Percentiles rank a stretch among this genome's conserved stretches.
phyloP scores from a whole-genome alignment of 1,139 yeast genomes.

The Nakaseomyces bracarensis region DNA sequence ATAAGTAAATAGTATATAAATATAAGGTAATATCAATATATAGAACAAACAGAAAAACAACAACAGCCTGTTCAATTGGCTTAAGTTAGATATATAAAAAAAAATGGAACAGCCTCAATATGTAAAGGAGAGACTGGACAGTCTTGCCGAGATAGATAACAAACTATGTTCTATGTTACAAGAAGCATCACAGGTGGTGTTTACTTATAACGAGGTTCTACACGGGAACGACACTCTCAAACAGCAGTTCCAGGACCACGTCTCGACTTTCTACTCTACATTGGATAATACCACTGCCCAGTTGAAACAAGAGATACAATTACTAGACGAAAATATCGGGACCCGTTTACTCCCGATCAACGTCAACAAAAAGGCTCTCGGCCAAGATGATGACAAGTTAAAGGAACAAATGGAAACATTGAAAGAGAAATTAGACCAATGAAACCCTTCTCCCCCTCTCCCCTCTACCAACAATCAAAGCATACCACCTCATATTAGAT shows the following conservation, averaged over 20 bases:
- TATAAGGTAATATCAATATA: neutral
- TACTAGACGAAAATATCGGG: constrained; percentile 29
- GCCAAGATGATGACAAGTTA: constrained; percentile 30
- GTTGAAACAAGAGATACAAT: constrained; percentile 24
- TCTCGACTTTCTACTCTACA: constrained; percentile 21
- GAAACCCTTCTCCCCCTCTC: neutral
- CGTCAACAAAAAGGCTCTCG: constrained; percentile 28
- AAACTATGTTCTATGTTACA: constrained; percentile 35
- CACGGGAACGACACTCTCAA: constrained; percentile 24
- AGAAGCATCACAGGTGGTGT: constrained; percentile 36
- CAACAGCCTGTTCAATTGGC: neutral
- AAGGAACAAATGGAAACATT: constrained; percentile 20
- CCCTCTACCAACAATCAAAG: too few species aligned
- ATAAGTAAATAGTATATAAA: too few species aligned
- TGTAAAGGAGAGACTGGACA: constrained; percentile 33
- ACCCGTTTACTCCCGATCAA: constrained; percentile 27
- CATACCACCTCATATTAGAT: too few species aligned
- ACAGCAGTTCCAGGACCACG: constrained; percentile 28
- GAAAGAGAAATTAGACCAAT: neutral
- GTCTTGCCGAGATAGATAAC: constrained; percentile 35
- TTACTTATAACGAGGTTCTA: constrained; percentile 29
- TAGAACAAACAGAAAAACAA: too few species aligned
- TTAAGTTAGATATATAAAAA: neutral
- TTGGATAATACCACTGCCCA: constrained; percentile 21
- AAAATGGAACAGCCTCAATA: constrained; percentile 30